Base-by-base conservation (phyloP, 345 rosid species). In the Salix viminalis region DNA sequence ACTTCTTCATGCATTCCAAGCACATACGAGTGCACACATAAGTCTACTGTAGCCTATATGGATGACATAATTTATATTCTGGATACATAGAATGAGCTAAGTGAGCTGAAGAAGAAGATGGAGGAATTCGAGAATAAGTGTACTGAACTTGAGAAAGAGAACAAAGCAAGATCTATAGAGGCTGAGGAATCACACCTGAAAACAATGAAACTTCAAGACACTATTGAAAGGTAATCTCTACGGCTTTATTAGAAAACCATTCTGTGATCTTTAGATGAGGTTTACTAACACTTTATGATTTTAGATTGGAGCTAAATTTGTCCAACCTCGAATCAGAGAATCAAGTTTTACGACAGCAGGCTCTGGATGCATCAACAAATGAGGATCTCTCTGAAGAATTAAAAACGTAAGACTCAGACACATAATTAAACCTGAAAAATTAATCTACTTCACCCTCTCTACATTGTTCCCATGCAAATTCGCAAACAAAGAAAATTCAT, bases 301-400 rank as follows among this genome's bases (percentile, higher is more conserved):
- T 28, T 82, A 90, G 94, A 77, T 82, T 89, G 69, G 88, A 87
- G 60, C 66, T 75, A 65, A 85, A 87, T 79, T 50, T 84, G 77
- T 80, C 92, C 74, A 88, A 83, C 82, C 86, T 89, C 39, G 92
- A 90, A 80, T 85, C 90, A 48, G 94, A 89, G 81, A 91, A 91
- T 64, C 92, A 91, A 79, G 86, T 91, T 79, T 83, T 89, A 73
- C 92, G 90, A 50, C 94, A 91, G 71, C 89, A 91, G 77, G 91
- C 89, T 73, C 75, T 90, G 79, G 87, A 72, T 16, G 70, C 80
- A 82, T 76, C 91, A 70, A 71, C 84, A 78, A 87, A 39, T 70
- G 79, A 84, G 46, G 85, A 75, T 75, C 82, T 82, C 66, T 78
- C 84, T 13, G 87, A 32, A 74, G 90, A 87, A 82, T 34, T 88